phyloP scores from a whole-genome alignment of 805 yeast genomes.

The Lachancea meyersii region DNA sequence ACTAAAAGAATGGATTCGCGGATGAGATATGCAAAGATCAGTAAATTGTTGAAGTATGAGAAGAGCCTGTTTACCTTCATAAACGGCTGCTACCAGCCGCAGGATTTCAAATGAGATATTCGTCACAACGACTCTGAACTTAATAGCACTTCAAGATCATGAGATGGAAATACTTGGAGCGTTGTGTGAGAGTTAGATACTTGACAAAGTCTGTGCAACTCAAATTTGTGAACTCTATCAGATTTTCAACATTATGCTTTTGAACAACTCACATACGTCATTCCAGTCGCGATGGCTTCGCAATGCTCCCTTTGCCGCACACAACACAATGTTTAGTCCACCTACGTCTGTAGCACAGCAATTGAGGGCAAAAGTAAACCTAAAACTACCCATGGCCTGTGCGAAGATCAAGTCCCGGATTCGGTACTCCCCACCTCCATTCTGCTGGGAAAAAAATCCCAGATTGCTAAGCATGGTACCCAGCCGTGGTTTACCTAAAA shows the following conservation, averaged over 20 bases:
- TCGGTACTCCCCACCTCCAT: conserved; percentile 2
- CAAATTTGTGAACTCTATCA: too few relatives aligned
- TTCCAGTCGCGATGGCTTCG: conserved; percentile 10
- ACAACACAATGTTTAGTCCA: conserved; percentile 21
- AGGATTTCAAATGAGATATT: too few relatives aligned
- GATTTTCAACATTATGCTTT: conserved; percentile 2
- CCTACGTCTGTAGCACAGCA: conserved; percentile 17
- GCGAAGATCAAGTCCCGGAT: conserved; percentile 19
- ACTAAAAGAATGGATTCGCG: too few relatives aligned
- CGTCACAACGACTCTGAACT: too few relatives aligned
- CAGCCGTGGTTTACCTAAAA: conserved; percentile 16
- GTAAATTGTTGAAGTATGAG: too few relatives aligned
- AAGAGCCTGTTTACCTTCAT: too few relatives aligned
- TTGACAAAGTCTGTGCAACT: too few relatives aligned
- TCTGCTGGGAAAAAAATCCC: conserved; percentile 14
- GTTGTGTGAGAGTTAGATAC: too few relatives aligned
- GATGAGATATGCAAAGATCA: too few relatives aligned
- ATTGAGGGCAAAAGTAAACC: conserved; percentile 19
- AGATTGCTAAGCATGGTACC: conserved; percentile 26
- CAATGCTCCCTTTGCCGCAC: conserved; percentile 17
- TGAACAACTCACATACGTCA: conserved; percentile 11
- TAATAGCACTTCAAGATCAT: too few relatives aligned
- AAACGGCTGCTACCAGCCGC: too few relatives aligned
- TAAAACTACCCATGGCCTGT: conserved; percentile 22
- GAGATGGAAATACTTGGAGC: too few relatives aligned